Conservation (phyloP, 345 rosid species). For the Raphanus raphanistrum region DNA sequence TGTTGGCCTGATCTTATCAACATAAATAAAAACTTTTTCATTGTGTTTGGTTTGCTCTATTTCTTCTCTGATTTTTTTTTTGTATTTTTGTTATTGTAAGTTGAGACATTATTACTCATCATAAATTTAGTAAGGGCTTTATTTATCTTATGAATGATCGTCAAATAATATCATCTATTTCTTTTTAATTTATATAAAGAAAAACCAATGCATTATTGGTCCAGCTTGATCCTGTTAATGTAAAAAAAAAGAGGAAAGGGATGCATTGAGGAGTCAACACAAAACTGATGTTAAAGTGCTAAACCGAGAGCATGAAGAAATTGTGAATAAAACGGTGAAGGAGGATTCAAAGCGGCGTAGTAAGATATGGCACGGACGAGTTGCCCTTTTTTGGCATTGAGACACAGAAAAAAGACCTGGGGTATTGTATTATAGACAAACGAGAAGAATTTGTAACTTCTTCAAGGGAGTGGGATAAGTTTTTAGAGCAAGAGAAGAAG, state of each 20-base stretch:
- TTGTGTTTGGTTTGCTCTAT: not conserved
- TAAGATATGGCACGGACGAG: no score
- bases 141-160: not conserved
- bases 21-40: not conserved
- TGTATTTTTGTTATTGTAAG: constrained; percentile 4
- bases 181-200: constrained; percentile 4
- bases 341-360: no score
- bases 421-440: constrained; percentile 59
- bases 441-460: constrained; percentile 69
- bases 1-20: not conserved
- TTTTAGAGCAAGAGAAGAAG: constrained; percentile 76
- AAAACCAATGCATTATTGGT: not conserved
- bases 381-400: no score
- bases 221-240: not conserved
- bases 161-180: not conserved
- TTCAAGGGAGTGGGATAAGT: constrained; percentile 65
- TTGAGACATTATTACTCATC: not conserved
- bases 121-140: not conserved
- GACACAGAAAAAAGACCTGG: no score
- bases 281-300: no score
- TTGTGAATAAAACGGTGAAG: no score
- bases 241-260: no score
- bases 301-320: no score
- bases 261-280: no score
- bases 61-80: constrained; percentile 4